These are phyloP conservation scores for Epichloe baconii DNA, from an alignment of 2,329 filamentous ascomycete genomes.

Conservation along the genomic window DNA sequence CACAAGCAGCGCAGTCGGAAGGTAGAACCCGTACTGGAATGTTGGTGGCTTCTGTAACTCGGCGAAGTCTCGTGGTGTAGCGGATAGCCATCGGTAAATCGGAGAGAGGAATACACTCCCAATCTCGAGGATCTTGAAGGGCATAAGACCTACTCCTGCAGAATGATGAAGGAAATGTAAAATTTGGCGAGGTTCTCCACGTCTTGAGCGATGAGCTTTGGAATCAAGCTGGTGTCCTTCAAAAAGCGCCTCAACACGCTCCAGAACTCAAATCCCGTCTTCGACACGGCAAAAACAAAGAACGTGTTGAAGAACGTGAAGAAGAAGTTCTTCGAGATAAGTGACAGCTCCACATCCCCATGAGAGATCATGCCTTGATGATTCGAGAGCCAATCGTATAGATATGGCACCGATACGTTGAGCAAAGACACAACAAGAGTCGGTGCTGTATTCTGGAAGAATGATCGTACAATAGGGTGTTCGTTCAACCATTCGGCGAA, in stretches of 20 bases:
- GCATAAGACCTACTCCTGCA: conserved; percentile 88
- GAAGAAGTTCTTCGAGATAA: conserved; percentile 98
- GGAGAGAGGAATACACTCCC: conserved; percentile 77
- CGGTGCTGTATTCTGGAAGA: conserved; percentile 79
- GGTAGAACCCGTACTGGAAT: conserved; percentile 93
- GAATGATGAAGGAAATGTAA: conserved; percentile 86
- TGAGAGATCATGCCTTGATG: conserved; percentile 90
- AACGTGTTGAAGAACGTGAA: conserved; percentile 99
- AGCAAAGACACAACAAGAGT: conserved; percentile 76
- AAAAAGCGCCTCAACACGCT: conserved; percentile 59
- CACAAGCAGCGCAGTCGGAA: conserved; percentile 82
- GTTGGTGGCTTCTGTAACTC: conserved; percentile 69
- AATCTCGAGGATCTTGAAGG: conserved; percentile 81
- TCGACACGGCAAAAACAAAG: conserved; percentile 81
- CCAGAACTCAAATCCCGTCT: conserved; percentile 66
- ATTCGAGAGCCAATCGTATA: conserved; percentile 89
- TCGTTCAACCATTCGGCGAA: conserved; percentile 54
- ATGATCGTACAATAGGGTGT: conserved; percentile 57
- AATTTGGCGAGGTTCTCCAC: conserved; percentile 67
- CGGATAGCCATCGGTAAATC: conserved; percentile 62
- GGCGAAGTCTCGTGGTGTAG: conserved; percentile 79
- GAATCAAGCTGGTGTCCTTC: conserved; percentile 66
- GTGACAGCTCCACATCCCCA: conserved; percentile 83
- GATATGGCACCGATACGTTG: conserved; percentile 79
- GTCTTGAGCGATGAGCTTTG: conserved; percentile 60